Base-by-base conservation (phyloP, 2,329 filamentous ascomycete genomes). In the Bipolaris bicolor region DNA sequence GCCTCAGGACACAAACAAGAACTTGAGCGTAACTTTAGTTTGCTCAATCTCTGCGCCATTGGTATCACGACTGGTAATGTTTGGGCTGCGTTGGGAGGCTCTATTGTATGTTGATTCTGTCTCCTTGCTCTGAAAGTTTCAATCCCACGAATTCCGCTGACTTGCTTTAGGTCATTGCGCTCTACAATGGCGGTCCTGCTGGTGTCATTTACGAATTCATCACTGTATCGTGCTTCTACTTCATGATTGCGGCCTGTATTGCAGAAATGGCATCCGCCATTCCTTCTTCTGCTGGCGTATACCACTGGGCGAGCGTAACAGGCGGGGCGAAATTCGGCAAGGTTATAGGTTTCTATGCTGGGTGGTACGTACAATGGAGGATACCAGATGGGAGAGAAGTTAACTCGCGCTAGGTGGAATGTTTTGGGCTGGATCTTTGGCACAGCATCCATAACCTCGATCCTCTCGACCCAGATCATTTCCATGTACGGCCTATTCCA, bases 241-340 rank as follows among this genome's bases (percentile, higher is more conserved):
- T 78, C 67, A 75, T 82, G 65, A 78, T 84, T 54, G 79, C 78
- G 34, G 78, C 80, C 6, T 82, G 78, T 31, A 77, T 85, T 43
- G 82, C 82, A 16, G 82, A 84, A 61, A 74, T 84, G 40, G 79
- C 80, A 3, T 80, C 77, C 24, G 73, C 77, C 4, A 78, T 80
- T 36, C 78, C 78, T 9, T 77, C 77, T 2, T 70, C 74, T 40
- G 72, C 73, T 31, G 77, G 77, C 54, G 81, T 84, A 9, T 84
- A 84, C 63, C 82, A 84, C 57, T 84, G 81, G 82, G 81, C 82
- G 3, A 78, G 78, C 3, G 75, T 83, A 18, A 83, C 82, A 1
- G 77, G 78, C 10, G 82, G 81, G 6, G 59, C 60, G 29, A 77
- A 71, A 41, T 81, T 80, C 69, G 81, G 81, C n/a, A 74, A 78